Evolutionary conservation across 2,329 filamentous ascomycete species (phyloP).

Genomic region (Aspergillus puulaauensis): DNA sequence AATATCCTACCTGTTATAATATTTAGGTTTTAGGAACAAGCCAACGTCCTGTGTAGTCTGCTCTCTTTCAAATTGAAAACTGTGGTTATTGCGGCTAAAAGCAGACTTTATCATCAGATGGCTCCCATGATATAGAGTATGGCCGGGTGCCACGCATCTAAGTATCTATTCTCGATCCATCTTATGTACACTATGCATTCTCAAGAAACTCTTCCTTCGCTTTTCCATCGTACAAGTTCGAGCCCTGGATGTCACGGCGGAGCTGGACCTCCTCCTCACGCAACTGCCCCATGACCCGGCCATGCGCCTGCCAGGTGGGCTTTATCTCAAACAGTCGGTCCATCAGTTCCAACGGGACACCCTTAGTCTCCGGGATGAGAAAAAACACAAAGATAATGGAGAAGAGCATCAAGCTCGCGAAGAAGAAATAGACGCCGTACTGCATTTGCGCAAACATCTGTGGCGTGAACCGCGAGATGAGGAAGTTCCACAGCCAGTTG

Average conservation of each 20-base stretch:
- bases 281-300: constrained; percentile 29
- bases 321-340: constrained; percentile 55
- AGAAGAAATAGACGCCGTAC: constrained; percentile 68
- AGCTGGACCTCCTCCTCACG: constrained; percentile 37
- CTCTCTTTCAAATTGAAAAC: too few relatives aligned
- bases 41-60: too few relatives aligned
- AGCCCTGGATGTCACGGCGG: constrained; percentile 23
- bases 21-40: too few relatives aligned
- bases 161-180: background rate
- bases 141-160: too few relatives aligned
- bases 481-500: constrained; percentile 41
- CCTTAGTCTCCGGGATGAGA: constrained; percentile 64
- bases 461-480: constrained; percentile 40
- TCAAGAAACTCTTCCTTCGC: background rate
- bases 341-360: constrained; percentile 63
- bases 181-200: background rate
- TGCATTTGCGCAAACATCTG: constrained; percentile 45
- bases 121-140: too few relatives aligned
- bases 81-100: too few relatives aligned
- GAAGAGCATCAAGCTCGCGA: constrained; percentile 61
- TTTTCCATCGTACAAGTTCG: background rate
- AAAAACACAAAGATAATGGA: constrained; percentile 60
- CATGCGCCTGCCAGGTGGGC: constrained; percentile 39
- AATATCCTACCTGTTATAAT: too few relatives aligned
- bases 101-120: too few relatives aligned